Percentiles rank a stretch among this genome's conserved stretches.
phyloP scores from a whole-genome alignment of 148 eudicot species.

The Vaccinium darrowii region DNA sequence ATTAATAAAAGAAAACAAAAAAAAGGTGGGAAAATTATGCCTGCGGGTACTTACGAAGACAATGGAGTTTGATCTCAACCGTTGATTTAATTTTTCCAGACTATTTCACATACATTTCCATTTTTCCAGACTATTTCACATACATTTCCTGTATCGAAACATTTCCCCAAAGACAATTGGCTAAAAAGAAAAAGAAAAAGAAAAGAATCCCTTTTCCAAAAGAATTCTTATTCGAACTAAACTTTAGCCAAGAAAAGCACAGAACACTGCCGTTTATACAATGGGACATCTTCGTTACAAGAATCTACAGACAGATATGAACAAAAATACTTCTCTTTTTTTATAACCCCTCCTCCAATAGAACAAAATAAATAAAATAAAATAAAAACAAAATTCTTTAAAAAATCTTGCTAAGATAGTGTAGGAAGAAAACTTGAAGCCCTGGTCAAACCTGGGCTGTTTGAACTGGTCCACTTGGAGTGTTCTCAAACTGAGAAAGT shows the following conservation, averaged over 20 bases:
- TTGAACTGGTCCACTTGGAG: neutral
- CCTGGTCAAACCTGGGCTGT: neutral
- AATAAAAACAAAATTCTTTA: neutral
- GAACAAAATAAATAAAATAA: neutral
- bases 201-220: neutral
- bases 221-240: neutral
- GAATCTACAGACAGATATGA: neutral
- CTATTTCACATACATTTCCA: too few relatives aligned
- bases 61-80: too few relatives aligned
- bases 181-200: neutral
- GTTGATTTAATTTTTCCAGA: too few relatives aligned
- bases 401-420: neutral
- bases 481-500: too few relatives aligned
- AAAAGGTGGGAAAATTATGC: too few relatives aligned
- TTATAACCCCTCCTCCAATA: neutral
- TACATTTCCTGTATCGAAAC: too few relatives aligned
- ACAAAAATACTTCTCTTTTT: too few relatives aligned
- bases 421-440: neutral
- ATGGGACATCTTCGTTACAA: neutral
- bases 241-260: neutral
- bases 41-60: too few relatives aligned
- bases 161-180: too few relatives aligned
- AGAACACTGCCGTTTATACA: neutral
- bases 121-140: too few relatives aligned
- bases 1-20: too few relatives aligned